A percentile compares a stretch with the other conserved stretches of the same genome.
These are phyloP conservation scores for Pseudogymnoascus destructans DNA, from an alignment of 2,329 filamentous ascomycete species.

Conservation along the genomic window DNA sequence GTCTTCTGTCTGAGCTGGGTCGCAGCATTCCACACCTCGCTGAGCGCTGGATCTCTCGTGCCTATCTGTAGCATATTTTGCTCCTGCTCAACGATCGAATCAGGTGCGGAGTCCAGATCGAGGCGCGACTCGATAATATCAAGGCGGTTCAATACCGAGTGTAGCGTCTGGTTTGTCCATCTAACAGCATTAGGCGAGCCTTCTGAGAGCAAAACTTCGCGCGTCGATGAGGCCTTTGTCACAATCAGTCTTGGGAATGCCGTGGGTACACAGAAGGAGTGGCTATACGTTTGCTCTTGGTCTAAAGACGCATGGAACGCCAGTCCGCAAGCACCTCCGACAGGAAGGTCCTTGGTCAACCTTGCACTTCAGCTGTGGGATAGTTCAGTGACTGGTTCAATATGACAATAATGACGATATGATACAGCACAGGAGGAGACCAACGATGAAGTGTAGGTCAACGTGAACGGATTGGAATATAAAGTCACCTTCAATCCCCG, in stretches of 20 bases:
- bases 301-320: conserved; percentile 30
- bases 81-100: conserved; percentile 13
- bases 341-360: conserved; percentile 27
- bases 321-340: conserved; percentile 26
- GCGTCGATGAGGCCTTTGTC: conserved; percentile 13
- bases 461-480: not conserved
- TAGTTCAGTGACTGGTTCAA: not conserved
- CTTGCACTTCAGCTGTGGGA: conserved; percentile 28
- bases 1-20: conserved; percentile 22
- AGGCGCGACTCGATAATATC: conserved; percentile 17
- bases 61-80: conserved; percentile 13
- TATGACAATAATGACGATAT: not conserved
- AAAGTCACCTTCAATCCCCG: conserved; percentile 13
- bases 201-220: conserved; percentile 14
- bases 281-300: conserved; percentile 29
- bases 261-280: conserved; percentile 10
- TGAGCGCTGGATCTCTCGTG: conserved; percentile 17
- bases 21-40: conserved; percentile 24
- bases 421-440: conserved; percentile 8
- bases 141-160: conserved; percentile 16
- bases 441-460: not conserved
- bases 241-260: conserved; percentile 14
- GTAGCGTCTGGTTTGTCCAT: conserved; percentile 14
- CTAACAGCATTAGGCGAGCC: conserved; percentile 9
- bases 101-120: conserved; percentile 12